These are phyloP conservation scores for Austroboletus olivaceoglutinosus DNA, from an alignment of 1,284 basidiomycete genomes.

Conservation along the genomic window DNA sequence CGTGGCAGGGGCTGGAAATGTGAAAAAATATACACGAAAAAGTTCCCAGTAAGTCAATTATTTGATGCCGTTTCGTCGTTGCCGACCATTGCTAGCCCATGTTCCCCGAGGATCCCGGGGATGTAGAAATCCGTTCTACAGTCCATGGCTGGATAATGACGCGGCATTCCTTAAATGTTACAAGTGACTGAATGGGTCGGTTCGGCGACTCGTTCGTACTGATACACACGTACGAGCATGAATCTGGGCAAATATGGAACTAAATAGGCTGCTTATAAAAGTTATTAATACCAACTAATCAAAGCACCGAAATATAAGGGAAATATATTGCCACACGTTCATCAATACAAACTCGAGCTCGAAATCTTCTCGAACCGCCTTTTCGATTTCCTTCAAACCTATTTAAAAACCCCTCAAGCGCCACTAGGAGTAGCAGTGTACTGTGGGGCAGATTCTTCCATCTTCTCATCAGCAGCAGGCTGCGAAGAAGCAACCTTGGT, in stretches of 20 bases:
- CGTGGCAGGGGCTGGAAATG: slow-evolving; percentile 70
- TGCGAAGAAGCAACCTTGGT: background rate
- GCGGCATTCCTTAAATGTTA: too few relatives aligned
- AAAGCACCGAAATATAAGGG: too few relatives aligned
- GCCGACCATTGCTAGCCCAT: slow-evolving; percentile 55
- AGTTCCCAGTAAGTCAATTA: slow-evolving; percentile 50
- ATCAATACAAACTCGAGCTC: too few relatives aligned
- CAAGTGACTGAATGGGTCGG: too few relatives aligned
- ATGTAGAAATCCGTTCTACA: slow-evolving; percentile 66
- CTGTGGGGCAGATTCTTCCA: background rate
- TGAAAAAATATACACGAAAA: slow-evolving; percentile 68
- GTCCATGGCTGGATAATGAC: slow-evolving; percentile 77
- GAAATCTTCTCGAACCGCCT: background rate
- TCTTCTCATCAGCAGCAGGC: slow-evolving; percentile 13
- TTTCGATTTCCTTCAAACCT: too few relatives aligned
- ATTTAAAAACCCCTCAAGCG: too few relatives aligned
- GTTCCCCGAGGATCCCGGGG: slow-evolving; percentile 85
- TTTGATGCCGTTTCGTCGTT: background rate
- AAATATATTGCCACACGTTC: too few relatives aligned
- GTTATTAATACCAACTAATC: too few relatives aligned
- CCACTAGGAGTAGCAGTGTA: background rate
- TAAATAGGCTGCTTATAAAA: too few relatives aligned
- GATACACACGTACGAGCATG: too few relatives aligned
- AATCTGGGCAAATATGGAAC: too few relatives aligned
- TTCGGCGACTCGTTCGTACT: too few relatives aligned